A percentile compares a stretch with the other conserved stretches of the same genome.
Evolutionary conservation across 345 rosid genomes (phyloP).

Genomic region (Bretschneidera sinensis): DNA sequence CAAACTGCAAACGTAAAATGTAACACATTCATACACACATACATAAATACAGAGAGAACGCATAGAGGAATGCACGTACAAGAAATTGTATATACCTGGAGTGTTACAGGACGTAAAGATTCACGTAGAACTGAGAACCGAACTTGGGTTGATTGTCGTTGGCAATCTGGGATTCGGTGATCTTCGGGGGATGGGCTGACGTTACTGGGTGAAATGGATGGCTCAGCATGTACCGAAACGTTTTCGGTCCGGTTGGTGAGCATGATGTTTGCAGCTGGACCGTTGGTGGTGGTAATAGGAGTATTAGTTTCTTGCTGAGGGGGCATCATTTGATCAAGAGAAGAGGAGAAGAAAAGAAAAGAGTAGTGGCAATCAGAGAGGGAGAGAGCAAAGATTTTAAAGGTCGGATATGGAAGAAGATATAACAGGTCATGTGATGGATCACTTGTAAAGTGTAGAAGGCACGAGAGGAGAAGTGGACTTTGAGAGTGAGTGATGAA

Average conservation of each 20-base stretch:
- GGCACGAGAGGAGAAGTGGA: constrained; percentile 45
- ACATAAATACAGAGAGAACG: neutral
- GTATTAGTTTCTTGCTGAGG: constrained; percentile 51
- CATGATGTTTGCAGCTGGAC: constrained; percentile 16
- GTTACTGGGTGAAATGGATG: constrained; percentile 33
- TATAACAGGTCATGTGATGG: constrained; percentile 25
- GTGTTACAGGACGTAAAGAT: constrained; percentile 57
- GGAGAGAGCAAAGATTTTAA: neutral
- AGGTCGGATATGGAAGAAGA: neutral
- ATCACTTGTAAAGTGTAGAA: constrained; percentile 30
- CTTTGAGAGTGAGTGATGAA: constrained; percentile 15
- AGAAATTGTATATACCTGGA: constrained; percentile 41
- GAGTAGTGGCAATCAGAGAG: neutral
- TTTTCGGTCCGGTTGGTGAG: constrained; percentile 31
- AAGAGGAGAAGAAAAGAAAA: neutral
- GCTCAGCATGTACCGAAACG: constrained; percentile 45
- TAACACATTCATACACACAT: neutral
- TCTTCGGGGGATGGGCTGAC: constrained; percentile 36
- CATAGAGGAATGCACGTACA: too few relatives aligned
- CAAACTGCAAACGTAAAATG: constrained; percentile 74
- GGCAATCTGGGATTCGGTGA: constrained; percentile 8
- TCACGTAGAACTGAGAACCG: constrained; percentile 46
- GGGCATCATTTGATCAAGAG: constrained; percentile 42
- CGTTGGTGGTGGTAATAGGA: constrained; percentile 15
- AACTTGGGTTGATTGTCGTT: constrained; percentile 21